Evolutionary conservation across 495 filamentous ascomycete species (phyloP), one percentile per base, ranked within the genome.

Genomic region (Lophium mytilinum): DNA sequence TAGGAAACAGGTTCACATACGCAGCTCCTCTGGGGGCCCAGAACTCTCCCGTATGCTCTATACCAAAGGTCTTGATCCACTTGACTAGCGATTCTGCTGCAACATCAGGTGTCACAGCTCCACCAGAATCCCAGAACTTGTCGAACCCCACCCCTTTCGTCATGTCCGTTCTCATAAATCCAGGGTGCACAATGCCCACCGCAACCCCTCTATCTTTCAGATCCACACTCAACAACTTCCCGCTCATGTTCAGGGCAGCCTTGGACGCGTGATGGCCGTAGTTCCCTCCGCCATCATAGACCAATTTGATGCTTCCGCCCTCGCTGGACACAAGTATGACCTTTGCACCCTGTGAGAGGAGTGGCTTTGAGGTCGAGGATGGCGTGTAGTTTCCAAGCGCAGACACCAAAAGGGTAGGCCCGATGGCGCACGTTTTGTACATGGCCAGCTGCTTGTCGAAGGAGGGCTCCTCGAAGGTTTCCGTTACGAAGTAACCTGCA

Each of bases 131-230:
- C 57, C 61, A 60, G 43, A 35, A 64, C 53, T 87, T 81, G 65
- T 88, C 85, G 64, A 87, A 88, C 5, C 85, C 86, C 34, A 88
- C 85, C 2, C 78, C 70, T 59, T 75, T 80, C 6, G 86, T 88
- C 84, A 89, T 88, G 63, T 88, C 50, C 35, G 55, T 88, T 48
- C 85, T 71, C 86, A 89, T 88, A 63, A 88, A 88, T 0, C 85
- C 83, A 4, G 86, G 85, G 70, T 89, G 85, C 36, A 88, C 75
- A 52, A 86, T 71, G 10, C 78, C 83, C 11, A 89, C 80, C 4
- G 83, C 76, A 45, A 89, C 75, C 0, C 78, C 81, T 39, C 80
- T 72, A 0, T 80, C 75, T 66, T 84, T 83, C 33, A 89, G 69
- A 68, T 88, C 86, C 61, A 87, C 66, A 61, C 78, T 81, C 41